Evolutionary conservation across 2,329 filamentous ascomycete genomes (phyloP).

Genomic region (Diplodia corticola): DNA sequence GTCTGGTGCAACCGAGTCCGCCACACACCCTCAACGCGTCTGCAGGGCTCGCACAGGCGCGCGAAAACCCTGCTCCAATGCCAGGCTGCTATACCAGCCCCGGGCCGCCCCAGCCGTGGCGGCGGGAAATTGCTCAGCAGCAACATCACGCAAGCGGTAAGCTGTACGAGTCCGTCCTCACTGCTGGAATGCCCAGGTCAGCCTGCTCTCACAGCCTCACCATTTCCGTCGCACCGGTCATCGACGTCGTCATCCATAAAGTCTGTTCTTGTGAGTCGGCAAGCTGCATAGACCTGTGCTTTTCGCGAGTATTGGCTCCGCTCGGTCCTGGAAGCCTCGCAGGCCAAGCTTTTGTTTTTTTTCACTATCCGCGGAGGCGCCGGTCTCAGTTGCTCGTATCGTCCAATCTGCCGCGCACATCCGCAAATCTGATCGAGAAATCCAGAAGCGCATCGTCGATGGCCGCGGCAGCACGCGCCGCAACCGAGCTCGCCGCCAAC

Average conservation of each 20-base stretch:
- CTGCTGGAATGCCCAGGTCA: neutral
- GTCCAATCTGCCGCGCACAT: conserved; percentile 16
- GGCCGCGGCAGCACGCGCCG: conserved; percentile 11
- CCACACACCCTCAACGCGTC: neutral
- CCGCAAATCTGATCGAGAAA: conserved; percentile 17
- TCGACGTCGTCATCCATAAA: neutral
- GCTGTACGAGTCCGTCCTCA: neutral
- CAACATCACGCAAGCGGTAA: neutral
- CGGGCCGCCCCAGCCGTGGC: neutral
- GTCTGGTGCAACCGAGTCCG: neutral
- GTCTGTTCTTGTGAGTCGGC: conserved; percentile 12
- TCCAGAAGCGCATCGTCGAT: conserved; percentile 14
- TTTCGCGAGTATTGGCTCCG: neutral
- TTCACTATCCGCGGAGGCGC: neutral
- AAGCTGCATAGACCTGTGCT: neutral
- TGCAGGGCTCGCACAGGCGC: conserved; percentile 7
- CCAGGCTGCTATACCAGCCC: no score
- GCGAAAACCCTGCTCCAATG: neutral
- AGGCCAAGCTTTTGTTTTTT: conserved; percentile 11
- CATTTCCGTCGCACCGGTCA: neutral
- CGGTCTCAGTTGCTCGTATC: conserved; percentile 14
- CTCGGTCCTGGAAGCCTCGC: neutral
- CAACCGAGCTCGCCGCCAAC: conserved; percentile 1
- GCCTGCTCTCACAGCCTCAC: neutral
- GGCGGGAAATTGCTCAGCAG: conserved; percentile 6